Conservation (phyloP, 257 asterid genomes). For the Forsythia suspensa region DNA sequence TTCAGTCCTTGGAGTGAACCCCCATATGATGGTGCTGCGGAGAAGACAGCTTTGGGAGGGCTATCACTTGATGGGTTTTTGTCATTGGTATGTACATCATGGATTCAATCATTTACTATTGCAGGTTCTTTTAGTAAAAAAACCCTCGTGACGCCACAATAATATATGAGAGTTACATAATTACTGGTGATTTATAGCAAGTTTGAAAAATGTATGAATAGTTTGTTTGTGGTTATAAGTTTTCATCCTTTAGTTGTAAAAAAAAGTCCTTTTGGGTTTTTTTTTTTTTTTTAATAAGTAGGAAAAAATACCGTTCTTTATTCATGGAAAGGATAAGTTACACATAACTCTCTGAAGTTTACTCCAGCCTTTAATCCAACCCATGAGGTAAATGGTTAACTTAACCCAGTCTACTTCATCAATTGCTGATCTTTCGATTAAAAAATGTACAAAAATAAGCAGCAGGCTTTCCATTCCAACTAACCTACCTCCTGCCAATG, state of each 20-base stretch:
- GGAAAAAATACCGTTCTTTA: neutral
- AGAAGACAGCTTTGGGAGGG: conserved; percentile 86
- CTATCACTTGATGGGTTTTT: conserved; percentile 81
- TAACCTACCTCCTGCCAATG: neutral
- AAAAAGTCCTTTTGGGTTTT: neutral
- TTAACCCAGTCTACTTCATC: neutral
- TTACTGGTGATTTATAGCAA: neutral
- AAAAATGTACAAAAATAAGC: neutral
- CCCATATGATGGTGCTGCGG: conserved; percentile 82
- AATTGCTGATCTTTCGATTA: neutral
- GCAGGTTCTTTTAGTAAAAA: neutral
- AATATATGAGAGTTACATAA: neutral
- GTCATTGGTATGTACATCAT: conserved; percentile 57
- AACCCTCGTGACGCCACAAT: neutral
- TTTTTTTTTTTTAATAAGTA: neutral
- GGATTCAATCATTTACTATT: conserved; percentile 2
- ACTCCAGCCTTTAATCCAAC: neutral
- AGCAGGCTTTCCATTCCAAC: neutral
- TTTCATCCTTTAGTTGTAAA: neutral
- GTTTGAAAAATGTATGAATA: neutral
- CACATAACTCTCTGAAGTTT: neutral
- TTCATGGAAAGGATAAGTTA: neutral
- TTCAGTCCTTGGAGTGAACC: conserved; percentile 89
- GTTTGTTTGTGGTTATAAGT: neutral
- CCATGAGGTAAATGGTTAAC: neutral